Evolutionary conservation across 768 basidiomycete genomes (phyloP).

Genomic region (Mycena latifolia): DNA sequence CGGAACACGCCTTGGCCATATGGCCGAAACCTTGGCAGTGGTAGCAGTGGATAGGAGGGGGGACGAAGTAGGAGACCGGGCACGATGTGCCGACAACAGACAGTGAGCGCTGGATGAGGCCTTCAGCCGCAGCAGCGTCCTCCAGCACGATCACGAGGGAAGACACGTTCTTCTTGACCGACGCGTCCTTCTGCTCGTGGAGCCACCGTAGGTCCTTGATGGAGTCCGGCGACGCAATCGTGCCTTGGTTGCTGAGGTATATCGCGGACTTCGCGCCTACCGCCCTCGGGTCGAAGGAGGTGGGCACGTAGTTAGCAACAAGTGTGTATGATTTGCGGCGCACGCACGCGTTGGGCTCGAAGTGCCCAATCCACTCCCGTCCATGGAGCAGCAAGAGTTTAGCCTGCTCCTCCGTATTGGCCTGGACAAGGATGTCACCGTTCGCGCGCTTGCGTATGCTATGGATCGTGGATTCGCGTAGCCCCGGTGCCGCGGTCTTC

Average conservation of each 20-base stretch:
- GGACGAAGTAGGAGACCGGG: slow-evolving; percentile 8
- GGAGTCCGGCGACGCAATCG: too few relatives aligned
- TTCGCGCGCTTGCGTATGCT: slow-evolving; percentile 12
- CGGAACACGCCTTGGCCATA: too few relatives aligned
- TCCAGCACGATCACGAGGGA: slow-evolving; percentile 10
- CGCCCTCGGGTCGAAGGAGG: too few relatives aligned
- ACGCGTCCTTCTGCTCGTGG: slow-evolving; percentile 10
- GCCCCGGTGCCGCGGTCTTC: neutral
- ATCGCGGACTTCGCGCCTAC: too few relatives aligned
- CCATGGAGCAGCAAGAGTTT: too few relatives aligned
- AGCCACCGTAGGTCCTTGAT: neutral
- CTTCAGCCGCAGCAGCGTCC: neutral
- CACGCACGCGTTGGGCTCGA: too few relatives aligned
- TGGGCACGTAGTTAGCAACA: too few relatives aligned
- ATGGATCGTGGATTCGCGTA: neutral
- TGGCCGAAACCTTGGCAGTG: slow-evolving; percentile 16
- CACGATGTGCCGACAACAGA: slow-evolving; percentile 2
- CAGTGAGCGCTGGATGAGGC: neutral
- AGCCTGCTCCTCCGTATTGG: too few relatives aligned
- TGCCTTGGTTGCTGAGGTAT: too few relatives aligned
- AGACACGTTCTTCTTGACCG: slow-evolving; percentile 1
- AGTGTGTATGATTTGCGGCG: too few relatives aligned
- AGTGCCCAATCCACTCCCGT: too few relatives aligned
- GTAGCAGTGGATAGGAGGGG: slow-evolving; percentile 7
- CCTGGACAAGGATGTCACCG: slow-evolving; percentile 8